phyloP scores from a whole-genome alignment of 768 basidiomycete genomes.

The Xerocomus spinulosus region DNA sequence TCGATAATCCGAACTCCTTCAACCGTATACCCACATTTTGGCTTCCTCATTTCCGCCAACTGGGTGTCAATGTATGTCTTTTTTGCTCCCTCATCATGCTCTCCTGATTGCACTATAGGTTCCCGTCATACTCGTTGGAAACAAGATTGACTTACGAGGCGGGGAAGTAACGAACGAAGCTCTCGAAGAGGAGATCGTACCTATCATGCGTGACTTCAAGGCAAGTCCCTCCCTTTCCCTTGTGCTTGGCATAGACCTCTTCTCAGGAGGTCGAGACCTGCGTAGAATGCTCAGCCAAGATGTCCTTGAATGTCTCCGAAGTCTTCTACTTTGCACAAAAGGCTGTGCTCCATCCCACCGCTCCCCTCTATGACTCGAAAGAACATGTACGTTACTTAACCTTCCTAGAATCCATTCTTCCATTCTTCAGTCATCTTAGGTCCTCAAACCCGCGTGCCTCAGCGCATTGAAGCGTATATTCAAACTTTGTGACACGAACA shows the following conservation, averaged over 20 bases:
- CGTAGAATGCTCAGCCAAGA: conserved; percentile 92
- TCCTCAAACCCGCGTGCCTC: conserved; percentile 87
- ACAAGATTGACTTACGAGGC: conserved; percentile 95
- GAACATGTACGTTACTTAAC: conserved; percentile 68
- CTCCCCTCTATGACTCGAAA: conserved; percentile 92
- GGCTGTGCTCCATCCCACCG: conserved; percentile 94
- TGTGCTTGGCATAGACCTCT: conserved; percentile 3
- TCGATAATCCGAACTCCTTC: conserved; percentile 95
- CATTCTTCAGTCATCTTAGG: conserved; percentile 40
- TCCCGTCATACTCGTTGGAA: conserved; percentile 94
- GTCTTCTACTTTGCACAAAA: conserved; percentile 99
- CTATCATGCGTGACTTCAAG: conserved; percentile 99
- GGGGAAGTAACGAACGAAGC: conserved; percentile 93
- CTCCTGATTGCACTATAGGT: conserved; percentile 47
- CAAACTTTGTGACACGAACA: conserved; percentile 91
- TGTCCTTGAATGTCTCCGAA: conserved; percentile 89
- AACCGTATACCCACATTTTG: conserved; percentile 98
- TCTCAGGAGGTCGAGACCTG: conserved; percentile 95
- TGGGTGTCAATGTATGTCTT: conserved; percentile 85
- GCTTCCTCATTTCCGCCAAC: conserved; percentile 90
- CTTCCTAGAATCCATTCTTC: background rate
- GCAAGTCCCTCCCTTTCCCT: conserved; percentile 35
- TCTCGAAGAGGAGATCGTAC: conserved; percentile 89
- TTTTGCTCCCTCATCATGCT: background rate
- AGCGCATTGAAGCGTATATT: conserved; percentile 91